phyloP scores from a whole-genome alignment of 345 rosid species.

The thale cress (Arabidopsis thaliana) region DNA sequence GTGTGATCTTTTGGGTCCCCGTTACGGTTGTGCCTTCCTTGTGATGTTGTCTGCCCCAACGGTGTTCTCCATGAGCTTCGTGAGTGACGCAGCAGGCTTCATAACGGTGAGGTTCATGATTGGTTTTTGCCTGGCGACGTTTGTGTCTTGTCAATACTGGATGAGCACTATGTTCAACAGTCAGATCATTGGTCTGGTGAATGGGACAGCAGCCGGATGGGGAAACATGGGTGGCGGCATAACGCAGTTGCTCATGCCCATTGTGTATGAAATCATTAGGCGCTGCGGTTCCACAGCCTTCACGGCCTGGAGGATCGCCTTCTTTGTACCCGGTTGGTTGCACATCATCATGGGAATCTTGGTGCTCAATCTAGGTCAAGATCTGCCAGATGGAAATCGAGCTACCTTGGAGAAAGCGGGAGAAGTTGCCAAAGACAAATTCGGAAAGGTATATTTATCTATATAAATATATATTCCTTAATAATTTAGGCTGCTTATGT shows the following conservation, averaged over 20 bases:
- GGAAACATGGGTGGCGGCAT: conserved; percentile 86
- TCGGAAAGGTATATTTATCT: conserved; percentile 58
- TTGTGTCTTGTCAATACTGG: conserved; percentile 89
- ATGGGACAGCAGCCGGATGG: conserved; percentile 87
- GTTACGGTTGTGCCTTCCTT: conserved; percentile 75
- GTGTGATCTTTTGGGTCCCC: conserved; percentile 71
- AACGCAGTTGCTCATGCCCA: conserved; percentile 75
- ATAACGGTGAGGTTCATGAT: conserved; percentile 75
- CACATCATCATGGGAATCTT: conserved; percentile 66
- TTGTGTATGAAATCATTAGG: conserved; percentile 61
- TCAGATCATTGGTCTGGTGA: conserved; percentile 73
- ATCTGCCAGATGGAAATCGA: conserved; percentile 77
- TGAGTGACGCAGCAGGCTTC: conserved; percentile 55
- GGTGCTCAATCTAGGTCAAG: conserved; percentile 76
- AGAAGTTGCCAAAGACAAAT: conserved; percentile 63
- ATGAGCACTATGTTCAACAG: conserved; percentile 88
- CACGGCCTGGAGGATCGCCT: conserved; percentile 82
- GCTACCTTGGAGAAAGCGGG: conserved; percentile 67
- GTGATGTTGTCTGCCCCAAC: conserved; percentile 75
- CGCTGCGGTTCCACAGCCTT: conserved; percentile 62
- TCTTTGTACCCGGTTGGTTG: conserved; percentile 70
- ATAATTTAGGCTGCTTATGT: neutral
- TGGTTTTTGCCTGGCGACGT: conserved; percentile 81
- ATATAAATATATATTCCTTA: neutral
- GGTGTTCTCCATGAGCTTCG: conserved; percentile 76